phyloP scores from a whole-genome alignment of 1,284 basidiomycete genomes.

The Sporisorium exsertum region DNA sequence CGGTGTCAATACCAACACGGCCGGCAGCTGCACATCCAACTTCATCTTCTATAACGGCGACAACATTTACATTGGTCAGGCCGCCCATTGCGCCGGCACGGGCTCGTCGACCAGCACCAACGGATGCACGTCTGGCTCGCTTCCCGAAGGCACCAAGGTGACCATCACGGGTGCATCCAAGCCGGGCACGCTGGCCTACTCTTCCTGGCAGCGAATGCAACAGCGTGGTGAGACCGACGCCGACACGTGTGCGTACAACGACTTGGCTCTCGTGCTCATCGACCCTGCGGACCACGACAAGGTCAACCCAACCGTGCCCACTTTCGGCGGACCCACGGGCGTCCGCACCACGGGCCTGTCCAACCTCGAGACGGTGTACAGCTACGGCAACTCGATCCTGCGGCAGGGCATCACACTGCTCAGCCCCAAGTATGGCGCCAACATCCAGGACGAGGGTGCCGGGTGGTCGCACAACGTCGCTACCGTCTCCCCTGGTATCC shows the following conservation, averaged over 20 bases:
- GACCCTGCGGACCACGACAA: constrained; percentile 53
- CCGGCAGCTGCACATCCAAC: constrained; percentile 54
- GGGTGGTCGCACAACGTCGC: constrained; percentile 54
- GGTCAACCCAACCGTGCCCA: constrained; percentile 56
- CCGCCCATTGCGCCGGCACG: constrained; percentile 51
- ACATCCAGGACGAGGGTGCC: constrained; percentile 38
- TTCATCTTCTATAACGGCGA: constrained; percentile 50
- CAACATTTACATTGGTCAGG: constrained; percentile 54
- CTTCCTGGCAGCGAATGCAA: constrained; percentile 56
- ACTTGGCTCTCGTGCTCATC: constrained; percentile 50
- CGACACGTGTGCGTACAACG: constrained; percentile 54
- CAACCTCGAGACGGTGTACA: constrained; percentile 44
- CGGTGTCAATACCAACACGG: constrained; percentile 57
- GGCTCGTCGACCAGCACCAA: constrained; percentile 44
- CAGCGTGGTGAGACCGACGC: constrained; percentile 44
- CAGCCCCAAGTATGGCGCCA: constrained; percentile 55
- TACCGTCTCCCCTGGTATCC: constrained; percentile 50
- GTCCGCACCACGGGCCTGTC: constrained; percentile 31
- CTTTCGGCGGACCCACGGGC: constrained; percentile 52
- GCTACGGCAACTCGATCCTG: constrained; percentile 58
- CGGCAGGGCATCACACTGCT: constrained; percentile 48
- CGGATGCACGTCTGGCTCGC: constrained; percentile 43
- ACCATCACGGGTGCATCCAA: constrained; percentile 51
- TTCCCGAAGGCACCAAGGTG: constrained; percentile 51
- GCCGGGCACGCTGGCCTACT: constrained; percentile 48